These are phyloP conservation scores for Fusarium verticillioides DNA, from an alignment of 2,329 filamentous ascomycete genomes.

Conservation along the genomic window DNA sequence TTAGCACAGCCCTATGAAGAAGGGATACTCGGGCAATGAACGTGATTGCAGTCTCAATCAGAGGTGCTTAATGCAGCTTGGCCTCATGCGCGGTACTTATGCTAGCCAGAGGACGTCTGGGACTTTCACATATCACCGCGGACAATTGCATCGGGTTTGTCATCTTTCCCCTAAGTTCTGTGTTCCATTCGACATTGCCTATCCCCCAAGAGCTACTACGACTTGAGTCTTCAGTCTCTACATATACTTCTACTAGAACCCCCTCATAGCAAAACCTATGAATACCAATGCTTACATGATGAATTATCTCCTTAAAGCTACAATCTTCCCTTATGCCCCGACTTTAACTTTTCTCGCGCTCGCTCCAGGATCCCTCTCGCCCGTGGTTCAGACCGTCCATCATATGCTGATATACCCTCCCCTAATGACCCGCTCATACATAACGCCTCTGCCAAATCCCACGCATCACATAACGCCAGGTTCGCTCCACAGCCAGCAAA, in stretches of 20 bases:
- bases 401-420: slow-evolving; percentile 49
- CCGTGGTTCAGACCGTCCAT: slow-evolving; percentile 50
- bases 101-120: not conserved
- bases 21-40: not conserved
- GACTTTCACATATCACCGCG: too few species aligned
- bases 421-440: slow-evolving; percentile 42
- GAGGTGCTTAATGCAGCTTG: not conserved
- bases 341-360: slow-evolving; percentile 38
- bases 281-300: too few species aligned
- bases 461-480: slow-evolving; percentile 59
- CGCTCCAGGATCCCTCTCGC: slow-evolving; percentile 42
- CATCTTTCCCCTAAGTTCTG: too few species aligned
- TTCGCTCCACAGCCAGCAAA: slow-evolving; percentile 63
- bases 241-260: too few species aligned
- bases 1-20: too few species aligned
- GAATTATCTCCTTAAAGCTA: not conserved
- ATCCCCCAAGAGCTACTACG: too few species aligned
- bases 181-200: too few species aligned
- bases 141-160: too few species aligned
- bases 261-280: too few species aligned
- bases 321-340: slow-evolving; percentile 32
- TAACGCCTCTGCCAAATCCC: slow-evolving; percentile 57
- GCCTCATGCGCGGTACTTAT: too few species aligned
- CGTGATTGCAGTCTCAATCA: not conserved
- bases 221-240: too few species aligned